Evolutionary conservation across 2,329 filamentous ascomycete species (phyloP).

Genomic region (Fusarium liriodendri): DNA sequence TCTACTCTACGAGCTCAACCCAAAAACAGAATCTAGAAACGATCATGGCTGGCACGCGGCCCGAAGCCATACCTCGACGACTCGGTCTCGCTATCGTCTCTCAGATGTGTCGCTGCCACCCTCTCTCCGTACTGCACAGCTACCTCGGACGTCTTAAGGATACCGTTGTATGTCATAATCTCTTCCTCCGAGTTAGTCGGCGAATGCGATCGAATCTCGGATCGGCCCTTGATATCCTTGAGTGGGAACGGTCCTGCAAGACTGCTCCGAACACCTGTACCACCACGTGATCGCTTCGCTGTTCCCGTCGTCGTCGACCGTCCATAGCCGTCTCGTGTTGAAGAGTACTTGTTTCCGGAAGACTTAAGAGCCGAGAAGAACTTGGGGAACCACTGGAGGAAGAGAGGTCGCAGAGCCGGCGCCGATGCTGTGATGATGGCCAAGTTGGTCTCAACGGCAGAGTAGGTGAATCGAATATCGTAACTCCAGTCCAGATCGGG

Average conservation of each 20-base stretch:
- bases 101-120: not conserved
- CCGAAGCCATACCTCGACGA: not conserved
- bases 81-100: not conserved
- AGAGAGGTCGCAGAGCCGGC: conserved; percentile 50
- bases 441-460: conserved; percentile 51
- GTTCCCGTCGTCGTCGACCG: not conserved
- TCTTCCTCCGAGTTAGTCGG: conserved; percentile 52
- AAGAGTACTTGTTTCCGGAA: conserved; percentile 20
- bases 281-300: conserved; percentile 22
- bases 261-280: conserved; percentile 8
- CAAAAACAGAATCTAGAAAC: not conserved
- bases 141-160: conserved; percentile 47
- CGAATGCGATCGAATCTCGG: conserved; percentile 49
- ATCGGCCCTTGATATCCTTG: conserved; percentile 44
- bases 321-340: conserved; percentile 23
- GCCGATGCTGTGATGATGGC: conserved; percentile 52
- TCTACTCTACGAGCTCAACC: not conserved
- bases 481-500: conserved; percentile 37
- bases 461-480: conserved; percentile 49
- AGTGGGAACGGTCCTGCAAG: conserved; percentile 35
- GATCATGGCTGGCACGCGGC: not conserved
- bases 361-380: conserved; percentile 44
- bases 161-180: conserved; percentile 54
- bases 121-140: conserved; percentile 21
- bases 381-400: conserved; percentile 48